Percentiles rank a stretch among this genome's conserved stretches.
phyloP scores from a whole-genome alignment of 352 stramenopile genomes.

The Phytophthora fragariaefolia region DNA sequence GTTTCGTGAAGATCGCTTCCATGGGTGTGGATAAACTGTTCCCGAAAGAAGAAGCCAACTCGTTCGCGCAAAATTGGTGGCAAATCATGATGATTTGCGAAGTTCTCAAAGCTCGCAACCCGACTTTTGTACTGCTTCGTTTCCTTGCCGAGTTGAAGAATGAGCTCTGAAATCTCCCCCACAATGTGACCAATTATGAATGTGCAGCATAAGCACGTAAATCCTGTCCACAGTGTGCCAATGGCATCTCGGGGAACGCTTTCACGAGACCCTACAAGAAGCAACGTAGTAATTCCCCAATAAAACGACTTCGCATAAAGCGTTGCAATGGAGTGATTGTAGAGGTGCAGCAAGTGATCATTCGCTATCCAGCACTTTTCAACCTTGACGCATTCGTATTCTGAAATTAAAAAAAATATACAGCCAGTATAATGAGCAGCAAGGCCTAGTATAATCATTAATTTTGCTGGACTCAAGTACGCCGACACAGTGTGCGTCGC shows the following conservation, averaged over 20 bases:
- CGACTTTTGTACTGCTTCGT: constrained; percentile 69
- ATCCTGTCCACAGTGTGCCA: constrained; percentile 61
- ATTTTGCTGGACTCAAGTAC: constrained; percentile 62
- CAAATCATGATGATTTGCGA: constrained; percentile 64
- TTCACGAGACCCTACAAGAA: constrained; percentile 69
- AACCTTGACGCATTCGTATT: constrained; percentile 55
- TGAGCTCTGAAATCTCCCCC: constrained; percentile 76
- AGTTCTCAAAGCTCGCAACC: constrained; percentile 68
- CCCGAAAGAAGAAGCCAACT: constrained; percentile 66
- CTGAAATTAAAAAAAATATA: constrained; percentile 76
- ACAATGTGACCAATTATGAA: constrained; percentile 83
- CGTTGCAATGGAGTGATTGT: constrained; percentile 48
- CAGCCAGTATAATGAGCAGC: constrained; percentile 67
- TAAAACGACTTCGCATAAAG: constrained; percentile 79
- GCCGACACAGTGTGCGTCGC: constrained; percentile 59
- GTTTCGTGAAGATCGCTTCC: constrained; percentile 64
- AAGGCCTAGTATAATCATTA: constrained; percentile 63
- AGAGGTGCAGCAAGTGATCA: constrained; percentile 68
- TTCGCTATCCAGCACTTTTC: constrained; percentile 64
- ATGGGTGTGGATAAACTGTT: constrained; percentile 66
- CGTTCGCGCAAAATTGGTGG: constrained; percentile 54
- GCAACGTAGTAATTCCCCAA: constrained; percentile 74
- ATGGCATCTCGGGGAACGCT: constrained; percentile 60
- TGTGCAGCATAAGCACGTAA: constrained; percentile 70
- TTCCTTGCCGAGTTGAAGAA: constrained; percentile 72